phyloP scores from a whole-genome alignment of 352 stramenopile species.

The Globisporangium paddicum region DNA sequence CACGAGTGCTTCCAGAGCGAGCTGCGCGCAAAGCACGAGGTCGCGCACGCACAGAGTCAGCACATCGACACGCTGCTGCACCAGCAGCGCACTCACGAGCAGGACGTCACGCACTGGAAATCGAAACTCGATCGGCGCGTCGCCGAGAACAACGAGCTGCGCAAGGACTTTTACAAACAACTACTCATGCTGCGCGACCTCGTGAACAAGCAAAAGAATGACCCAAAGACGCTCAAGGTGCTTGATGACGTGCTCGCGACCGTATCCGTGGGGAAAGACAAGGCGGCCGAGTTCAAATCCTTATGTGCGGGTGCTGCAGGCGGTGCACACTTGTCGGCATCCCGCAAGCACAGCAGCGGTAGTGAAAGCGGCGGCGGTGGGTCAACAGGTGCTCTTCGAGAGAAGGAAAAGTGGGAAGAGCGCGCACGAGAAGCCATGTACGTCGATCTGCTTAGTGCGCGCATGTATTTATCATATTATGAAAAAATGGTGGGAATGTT shows the following conservation, averaged over 20 bases:
- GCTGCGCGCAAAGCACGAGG: conserved; percentile 25
- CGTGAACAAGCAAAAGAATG: conserved; percentile 47
- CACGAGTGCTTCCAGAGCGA: conserved; percentile 50
- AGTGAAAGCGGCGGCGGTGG: background rate
- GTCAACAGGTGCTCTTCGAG: conserved; percentile 22
- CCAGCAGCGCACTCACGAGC: conserved; percentile 20
- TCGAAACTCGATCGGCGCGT: conserved; percentile 59
- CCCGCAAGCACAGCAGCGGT: background rate
- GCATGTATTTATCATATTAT: background rate
- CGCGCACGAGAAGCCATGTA: conserved; percentile 43
- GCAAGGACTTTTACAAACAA: conserved; percentile 72
- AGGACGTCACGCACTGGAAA: conserved; percentile 30
- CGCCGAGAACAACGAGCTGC: conserved; percentile 56
- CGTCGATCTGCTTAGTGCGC: background rate
- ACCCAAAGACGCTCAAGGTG: conserved; percentile 37
- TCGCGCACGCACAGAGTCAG: conserved; percentile 7
- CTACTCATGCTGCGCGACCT: conserved; percentile 67
- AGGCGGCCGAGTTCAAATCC: conserved; percentile 7
- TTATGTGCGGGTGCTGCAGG: background rate
- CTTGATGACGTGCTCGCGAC: conserved; percentile 54
- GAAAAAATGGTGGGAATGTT: too few species aligned
- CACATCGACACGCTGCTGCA: conserved; percentile 19
- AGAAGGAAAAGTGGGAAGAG: conserved; percentile 70
- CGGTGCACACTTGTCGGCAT: background rate
- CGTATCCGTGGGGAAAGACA: conserved; percentile 13